Percentiles rank a stretch among this genome's conserved stretches.
Conservation (phyloP, 768 basidiomycete species). For the Dentipellis fragilis region DNA sequence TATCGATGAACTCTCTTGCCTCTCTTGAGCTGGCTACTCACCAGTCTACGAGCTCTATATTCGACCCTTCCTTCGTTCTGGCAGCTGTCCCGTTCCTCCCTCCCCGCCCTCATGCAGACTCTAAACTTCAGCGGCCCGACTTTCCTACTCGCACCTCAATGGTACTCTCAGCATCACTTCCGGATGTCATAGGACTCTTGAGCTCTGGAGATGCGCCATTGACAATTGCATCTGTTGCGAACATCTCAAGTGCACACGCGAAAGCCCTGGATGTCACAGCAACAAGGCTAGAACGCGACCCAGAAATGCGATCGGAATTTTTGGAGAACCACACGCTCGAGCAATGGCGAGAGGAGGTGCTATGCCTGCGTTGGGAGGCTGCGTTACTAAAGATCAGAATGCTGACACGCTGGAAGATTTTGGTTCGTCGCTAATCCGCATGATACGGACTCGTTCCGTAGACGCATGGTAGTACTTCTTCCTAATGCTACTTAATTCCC, state of each 20-base stretch:
- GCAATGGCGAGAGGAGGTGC: conserved; percentile 36
- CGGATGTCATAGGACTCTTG: neutral
- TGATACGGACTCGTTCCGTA: no score
- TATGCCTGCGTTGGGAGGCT: conserved; percentile 43
- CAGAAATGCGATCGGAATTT: conserved; percentile 7
- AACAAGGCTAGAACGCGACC: neutral
- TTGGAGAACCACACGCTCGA: conserved; percentile 23
- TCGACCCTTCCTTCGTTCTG: neutral
- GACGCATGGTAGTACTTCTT: neutral
- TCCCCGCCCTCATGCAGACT: neutral
- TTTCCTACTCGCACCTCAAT: neutral
- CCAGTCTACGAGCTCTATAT: neutral
- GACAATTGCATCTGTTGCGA: neutral
- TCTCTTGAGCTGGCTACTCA: neutral
- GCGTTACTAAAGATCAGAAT: conserved; percentile 34
- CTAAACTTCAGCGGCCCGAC: neutral
- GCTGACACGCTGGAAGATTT: conserved; percentile 39
- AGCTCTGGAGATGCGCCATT: neutral
- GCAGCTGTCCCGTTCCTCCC: neutral
- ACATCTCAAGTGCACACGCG: neutral
- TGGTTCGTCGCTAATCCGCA: conserved; percentile 13
- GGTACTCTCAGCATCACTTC: neutral
- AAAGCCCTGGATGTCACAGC: neutral
- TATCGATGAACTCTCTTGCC: neutral
- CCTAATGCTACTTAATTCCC: no score